Percentiles rank a stretch among this genome's conserved stretches.
Evolutionary conservation across 2,329 filamentous ascomycete genomes (phyloP).

Genomic region (Cercospora zeae-maydis): DNA sequence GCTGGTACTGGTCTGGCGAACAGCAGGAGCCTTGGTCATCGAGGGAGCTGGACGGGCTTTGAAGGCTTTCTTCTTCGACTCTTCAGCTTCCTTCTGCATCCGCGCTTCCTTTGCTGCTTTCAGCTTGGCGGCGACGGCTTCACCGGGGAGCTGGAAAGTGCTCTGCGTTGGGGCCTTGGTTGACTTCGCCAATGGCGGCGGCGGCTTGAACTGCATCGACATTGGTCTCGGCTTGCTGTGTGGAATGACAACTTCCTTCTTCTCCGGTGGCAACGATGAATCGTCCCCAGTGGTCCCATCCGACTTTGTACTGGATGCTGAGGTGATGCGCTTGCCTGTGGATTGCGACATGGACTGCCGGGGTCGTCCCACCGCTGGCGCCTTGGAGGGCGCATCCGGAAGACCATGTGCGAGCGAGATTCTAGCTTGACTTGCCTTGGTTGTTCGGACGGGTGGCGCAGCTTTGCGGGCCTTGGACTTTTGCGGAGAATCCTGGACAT

Average conservation of each 20-base stretch:
- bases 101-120: conserved; percentile 51
- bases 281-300: conserved; percentile 3
- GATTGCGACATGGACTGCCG: conserved; percentile 19
- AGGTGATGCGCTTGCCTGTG: conserved; percentile 19
- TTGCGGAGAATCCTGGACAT: conserved; percentile 32
- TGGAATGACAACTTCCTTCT: conserved; percentile 33
- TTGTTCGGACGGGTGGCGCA: conserved; percentile 30
- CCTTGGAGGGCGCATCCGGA: conserved; percentile 24
- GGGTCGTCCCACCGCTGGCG: conserved; percentile 19
- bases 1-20: conserved; percentile 48
- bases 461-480: conserved; percentile 28
- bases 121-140: conserved; percentile 52
- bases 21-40: conserved; percentile 28
- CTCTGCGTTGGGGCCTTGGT: conserved; percentile 49
- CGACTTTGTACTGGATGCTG: conserved; percentile 20
- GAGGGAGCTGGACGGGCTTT: conserved; percentile 47
- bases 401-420: conserved; percentile 32
- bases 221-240: conserved; percentile 47
- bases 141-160: conserved; percentile 52
- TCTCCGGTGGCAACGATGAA: conserved; percentile 11
- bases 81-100: conserved; percentile 42
- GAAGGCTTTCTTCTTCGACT: conserved; percentile 41
- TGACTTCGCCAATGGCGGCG: conserved; percentile 48
- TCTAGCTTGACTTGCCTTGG: conserved; percentile 34
- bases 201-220: conserved; percentile 48